phyloP scores from a whole-genome alignment of 768 basidiomycete genomes.

The Pisolithus marmoratus region DNA sequence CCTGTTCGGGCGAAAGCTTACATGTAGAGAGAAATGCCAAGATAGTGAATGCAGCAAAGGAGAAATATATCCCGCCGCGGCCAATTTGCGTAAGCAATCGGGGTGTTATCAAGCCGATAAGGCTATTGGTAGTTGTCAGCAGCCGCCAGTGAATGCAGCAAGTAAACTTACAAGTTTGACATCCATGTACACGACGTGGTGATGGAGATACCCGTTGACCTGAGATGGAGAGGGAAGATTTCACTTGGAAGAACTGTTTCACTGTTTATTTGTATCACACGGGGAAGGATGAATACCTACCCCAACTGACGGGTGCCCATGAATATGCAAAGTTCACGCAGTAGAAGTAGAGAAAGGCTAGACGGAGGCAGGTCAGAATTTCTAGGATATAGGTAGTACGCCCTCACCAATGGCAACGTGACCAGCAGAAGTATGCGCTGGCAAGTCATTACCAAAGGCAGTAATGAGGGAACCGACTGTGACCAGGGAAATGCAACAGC shows the following conservation, averaged over 20 bases:
- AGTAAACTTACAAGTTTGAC: slow-evolving; percentile 29
- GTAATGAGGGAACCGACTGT: slow-evolving; percentile 24
- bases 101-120: slow-evolving; percentile 25
- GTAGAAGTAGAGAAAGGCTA: slow-evolving; percentile 35
- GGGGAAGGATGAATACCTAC: slow-evolving; percentile 7
- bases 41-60: slow-evolving; percentile 19
- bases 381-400: slow-evolving; percentile 10
- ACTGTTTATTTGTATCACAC: slow-evolving; percentile 7
- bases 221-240: slow-evolving; percentile 36
- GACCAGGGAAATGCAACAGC: slow-evolving; percentile 24
- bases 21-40: slow-evolving; percentile 24
- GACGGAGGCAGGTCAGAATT: slow-evolving; percentile 10
- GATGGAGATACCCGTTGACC: slow-evolving; percentile 37
- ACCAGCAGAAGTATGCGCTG: slow-evolving; percentile 20
- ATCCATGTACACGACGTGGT: slow-evolving; percentile 38
- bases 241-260: slow-evolving; percentile 35
- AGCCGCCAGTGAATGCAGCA: background rate
- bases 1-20: slow-evolving; percentile 6
- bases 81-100: slow-evolving; percentile 17
- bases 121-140: slow-evolving; percentile 4
- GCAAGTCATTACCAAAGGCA: slow-evolving; percentile 24
- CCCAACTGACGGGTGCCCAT: slow-evolving; percentile 27
- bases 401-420: slow-evolving; percentile 24
- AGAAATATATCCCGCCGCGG: slow-evolving; percentile 22
- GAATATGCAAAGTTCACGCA: slow-evolving; percentile 31